Conservation (phyloP, 139 green algal genomes). For the Axilococcus clingmanii region DNA sequence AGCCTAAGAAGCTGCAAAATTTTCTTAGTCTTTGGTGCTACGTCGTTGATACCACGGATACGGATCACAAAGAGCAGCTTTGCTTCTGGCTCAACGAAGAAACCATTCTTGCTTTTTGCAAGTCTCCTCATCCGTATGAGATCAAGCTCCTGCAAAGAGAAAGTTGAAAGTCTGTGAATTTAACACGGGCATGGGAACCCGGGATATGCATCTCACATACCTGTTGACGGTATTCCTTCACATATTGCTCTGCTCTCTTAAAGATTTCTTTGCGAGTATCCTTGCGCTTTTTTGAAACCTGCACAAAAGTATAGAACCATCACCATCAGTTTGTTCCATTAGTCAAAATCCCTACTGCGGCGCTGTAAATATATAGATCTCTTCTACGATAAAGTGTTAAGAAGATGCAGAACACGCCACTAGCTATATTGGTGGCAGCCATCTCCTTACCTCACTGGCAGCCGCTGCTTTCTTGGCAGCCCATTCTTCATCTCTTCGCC, state of each 20-base stretch:
- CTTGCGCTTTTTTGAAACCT: slow-evolving; percentile 47
- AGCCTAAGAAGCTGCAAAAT: slow-evolving; percentile 97
- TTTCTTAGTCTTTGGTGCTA: slow-evolving; percentile 92
- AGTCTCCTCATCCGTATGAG: slow-evolving; percentile 81
- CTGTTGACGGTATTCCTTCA: slow-evolving; percentile 94
- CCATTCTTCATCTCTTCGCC: slow-evolving; percentile 84
- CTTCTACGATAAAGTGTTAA: too few relatives aligned
- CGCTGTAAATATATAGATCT: too few relatives aligned
- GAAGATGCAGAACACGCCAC: too few relatives aligned
- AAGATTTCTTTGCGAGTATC: slow-evolving; percentile 76
- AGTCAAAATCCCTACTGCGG: background rate
- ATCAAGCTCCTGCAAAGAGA: slow-evolving; percentile 77
- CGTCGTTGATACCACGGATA: slow-evolving; percentile 94
- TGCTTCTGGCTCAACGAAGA: slow-evolving; percentile 90
- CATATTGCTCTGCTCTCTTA: slow-evolving; percentile 94
- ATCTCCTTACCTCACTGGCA: slow-evolving; percentile 33
- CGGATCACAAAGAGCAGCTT: slow-evolving; percentile 95
- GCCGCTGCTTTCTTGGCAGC: slow-evolving; percentile 58
- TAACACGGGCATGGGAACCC: background rate
- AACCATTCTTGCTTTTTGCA: slow-evolving; percentile 79
- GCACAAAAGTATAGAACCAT: background rate
- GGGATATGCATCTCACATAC: slow-evolving; percentile 20
- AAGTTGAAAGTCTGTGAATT: background rate
- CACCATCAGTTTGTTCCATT: background rate
- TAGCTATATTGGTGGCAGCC: too few relatives aligned